Evolutionary conservation across 164 flowering plant species (phyloP), one percentile per base, ranked within the genome.

Genomic region (Akebia trifoliata): DNA sequence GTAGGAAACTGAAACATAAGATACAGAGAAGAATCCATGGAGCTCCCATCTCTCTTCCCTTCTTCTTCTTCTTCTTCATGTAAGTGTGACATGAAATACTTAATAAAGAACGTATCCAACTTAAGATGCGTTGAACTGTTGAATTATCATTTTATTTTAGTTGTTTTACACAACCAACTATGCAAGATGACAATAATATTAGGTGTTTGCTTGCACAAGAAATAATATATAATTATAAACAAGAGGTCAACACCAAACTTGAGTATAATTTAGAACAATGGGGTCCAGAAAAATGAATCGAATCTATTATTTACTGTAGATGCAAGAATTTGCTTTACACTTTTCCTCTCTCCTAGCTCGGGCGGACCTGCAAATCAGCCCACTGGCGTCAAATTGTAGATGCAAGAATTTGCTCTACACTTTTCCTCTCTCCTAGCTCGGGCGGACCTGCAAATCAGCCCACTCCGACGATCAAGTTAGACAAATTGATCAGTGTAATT

Each of bases 1-100:
- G 35, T 20, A 62, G 44, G 45, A 26, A 48, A 57, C 62, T 22
- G 25, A 64, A 36, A 38, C 68, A 57, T 8, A 57, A 32, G 42
- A 57, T 43, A 22, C 36, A 15, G 8, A 51, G 9, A 45, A 37
- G 8, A 38, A 54, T 29, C 54, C 12, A 55, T 62, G 20, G 28
- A 14, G 44, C 38, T 20, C 21, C 29, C 60, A 54, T 48, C 8
- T n/a, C 21, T 63, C 14, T n/a, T n/a, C n/a, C n/a, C n/a, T n/a
- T n/a, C n/a, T n/a, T n/a, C n/a, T n/a, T n/a, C n/a, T 26, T 38
- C 43, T 52, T 42, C 36, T 40, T 61, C 39, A 17, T 40, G 9
- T 34, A 30, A 12, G 34, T 49, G 15, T 25, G 46, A 9, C 22
- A 7, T 2, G n/a, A n/a, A 43, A 8, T 39, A 0, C 43, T 39